Base-by-base conservation (phyloP, 345 rosid genomes). In the Mallotus nudiflorus region DNA sequence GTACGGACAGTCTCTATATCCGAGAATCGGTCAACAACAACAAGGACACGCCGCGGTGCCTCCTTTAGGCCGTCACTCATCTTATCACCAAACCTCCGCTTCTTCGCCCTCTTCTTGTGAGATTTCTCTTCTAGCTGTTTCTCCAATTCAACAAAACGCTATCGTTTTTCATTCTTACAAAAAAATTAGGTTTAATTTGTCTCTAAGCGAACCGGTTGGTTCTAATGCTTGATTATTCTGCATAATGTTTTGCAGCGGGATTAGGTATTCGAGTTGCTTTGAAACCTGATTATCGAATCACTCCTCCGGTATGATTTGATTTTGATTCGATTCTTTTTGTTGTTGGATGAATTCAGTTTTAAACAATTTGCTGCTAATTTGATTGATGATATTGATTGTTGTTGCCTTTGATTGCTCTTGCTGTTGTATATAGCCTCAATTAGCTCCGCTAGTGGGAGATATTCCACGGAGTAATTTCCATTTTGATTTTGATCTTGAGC, bases 271-370 rank as follows among this genome's bases (percentile, higher is more conserved):
- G 82, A 66, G 88, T 94, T 79, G 75, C 78, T 58, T 27, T 88
- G 57, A 94, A 91, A 73, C 93, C 95, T 9, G 96, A 91, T 68
- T 91, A 82, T 77, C 84, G 97, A 42, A 88, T 94, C 50, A 81
- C 94, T 63, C 95, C 91, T 19, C 97, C 92, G 71, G 98, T 91
- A 82, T 75, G 83, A 45, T 76, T 22, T 15, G 1, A 24, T 13
- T 76, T 22, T 15, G 1, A 24, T 13, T 12, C 14, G 0, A 52
- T 45, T 28, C 19, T 52, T 66, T 63, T 66, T n/a, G 4, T 16
- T 68, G 3, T 51, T 20, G 9, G 15, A 10, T 40, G n/a, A n/a
- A 28, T 59, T 22, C 9, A 12, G 20, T 51, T 14, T 50, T 13
- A 9, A 52, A 22, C 22, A 16, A 18, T 40, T 19, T 54, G 46